Evolutionary conservation across 2,329 filamentous ascomycete species (phyloP), one percentile per base, ranked within the genome.

Genomic region (Coniochaeta ligniaria): DNA sequence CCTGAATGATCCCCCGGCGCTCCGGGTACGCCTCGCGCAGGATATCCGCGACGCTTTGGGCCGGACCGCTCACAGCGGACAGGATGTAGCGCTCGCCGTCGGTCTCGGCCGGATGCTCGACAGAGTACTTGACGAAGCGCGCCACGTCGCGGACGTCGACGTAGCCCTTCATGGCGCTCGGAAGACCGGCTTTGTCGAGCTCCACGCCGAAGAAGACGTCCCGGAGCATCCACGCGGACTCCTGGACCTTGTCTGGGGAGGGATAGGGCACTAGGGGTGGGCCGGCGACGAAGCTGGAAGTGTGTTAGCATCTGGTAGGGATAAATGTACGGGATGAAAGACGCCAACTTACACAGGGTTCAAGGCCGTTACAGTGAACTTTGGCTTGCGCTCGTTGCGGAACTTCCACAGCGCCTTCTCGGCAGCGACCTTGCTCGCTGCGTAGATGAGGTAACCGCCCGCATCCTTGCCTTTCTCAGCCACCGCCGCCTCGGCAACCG

Each of bases 71-170:
- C 3, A 68, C 70, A 1, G 65, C 66, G 38, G 68, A 67, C 0
- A 71, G 70, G 22, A 80, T 69, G 61, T 76, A 80, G 9, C 77
- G 68, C 65, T 80, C 70, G 2, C 75, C 74, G 60, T 78, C 67
- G 0, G 74, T 69, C 47, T 71, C 63, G 0, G 69, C 64, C 0
- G 73, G 66, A 35, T 78, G 66, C 60, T 75, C 72, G 22, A 73
- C 71, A 0, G 69, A 68, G 66, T 73, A 78, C 2, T 74, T 66
- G 16, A 76, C 68, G 47, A 77, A 67, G 8, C 70, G 68, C 2
- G 76, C 76, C 0, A 80, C 77, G 60, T 80, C 77, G 6, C 76
- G 71, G 0, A 80, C 75, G 62, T 80, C 78, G 16, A 80, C 74
- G 9, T 68, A 68, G 2, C 64, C 68, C 0, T 70, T 63, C 6